Evolutionary conservation across 163 green algal species (phyloP), one percentile per base, ranked within the genome.

Genomic region (Coccomyxa subellipsoidea): DNA sequence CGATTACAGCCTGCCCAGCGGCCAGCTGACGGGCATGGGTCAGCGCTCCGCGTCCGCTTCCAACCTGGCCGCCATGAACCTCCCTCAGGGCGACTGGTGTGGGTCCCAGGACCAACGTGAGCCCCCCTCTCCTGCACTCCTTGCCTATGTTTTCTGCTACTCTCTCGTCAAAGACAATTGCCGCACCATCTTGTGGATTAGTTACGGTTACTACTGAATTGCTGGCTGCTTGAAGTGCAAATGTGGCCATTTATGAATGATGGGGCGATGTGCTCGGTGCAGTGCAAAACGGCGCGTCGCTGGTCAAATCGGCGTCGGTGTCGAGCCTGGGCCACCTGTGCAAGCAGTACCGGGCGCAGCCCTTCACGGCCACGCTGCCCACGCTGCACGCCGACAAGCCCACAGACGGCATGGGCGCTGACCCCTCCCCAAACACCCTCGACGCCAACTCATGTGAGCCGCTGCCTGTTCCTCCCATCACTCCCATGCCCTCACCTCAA

Each of bases 221-320:
- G 47, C 47, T 18, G 4, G 47, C 47, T 27, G 21, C 23, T 12
- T 59, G 15, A 8, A 18, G 47, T 27, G 47, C n/a, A n/a, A n/a
- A n/a, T n/a, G n/a, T n/a, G n/a, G n/a, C n/a, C n/a, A n/a, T n/a
- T n/a, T n/a, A n/a, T n/a, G n/a, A n/a, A n/a, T n/a, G n/a, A n/a
- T n/a, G n/a, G n/a, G n/a, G 47, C 18, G 47, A 66, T 73, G 27
- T 34, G 29, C 32, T 23, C 32, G 29, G 18, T 73, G 66, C 66
- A 73, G 66, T 73, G 66, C 66, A 73, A 73, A 73, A 34, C 27
- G 66, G 66, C 66, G 66, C 66, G 21, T 36, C 27, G 1, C 66
- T 73, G 66, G 66, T 73, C 29, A 73, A 73, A 23, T 73, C 66
- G n/a, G 66, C 66, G 2, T 73, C 66, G 66, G 66, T 73, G 5